Percentiles rank a stretch among this genome's conserved stretches.
These are phyloP conservation scores for Acanthamoeba triangularis DNA, from an alignment of 208 protist species.

Conservation along the genomic window DNA sequence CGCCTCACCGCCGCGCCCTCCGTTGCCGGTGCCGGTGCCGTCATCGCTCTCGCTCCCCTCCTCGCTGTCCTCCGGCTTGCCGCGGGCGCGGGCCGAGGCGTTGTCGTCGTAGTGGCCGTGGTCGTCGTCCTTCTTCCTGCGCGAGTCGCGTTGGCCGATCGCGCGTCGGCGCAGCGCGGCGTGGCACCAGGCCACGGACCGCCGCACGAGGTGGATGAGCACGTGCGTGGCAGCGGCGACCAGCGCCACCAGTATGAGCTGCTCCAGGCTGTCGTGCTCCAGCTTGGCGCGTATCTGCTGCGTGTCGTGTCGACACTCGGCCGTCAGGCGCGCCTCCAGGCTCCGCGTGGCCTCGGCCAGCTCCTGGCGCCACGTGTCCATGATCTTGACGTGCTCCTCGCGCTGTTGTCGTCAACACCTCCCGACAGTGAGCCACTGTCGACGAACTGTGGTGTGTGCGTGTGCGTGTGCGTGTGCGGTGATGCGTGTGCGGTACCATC, in stretches of 20 bases:
- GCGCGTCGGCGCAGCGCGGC: not conserved
- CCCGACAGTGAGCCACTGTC: too few species aligned
- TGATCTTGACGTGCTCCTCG: not conserved
- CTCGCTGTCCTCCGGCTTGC: too few species aligned
- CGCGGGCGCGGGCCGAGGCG: too few species aligned
- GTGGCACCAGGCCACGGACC: not conserved
- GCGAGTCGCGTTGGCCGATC: conserved; percentile 10
- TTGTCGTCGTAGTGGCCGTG: too few species aligned
- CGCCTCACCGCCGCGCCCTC: not conserved
- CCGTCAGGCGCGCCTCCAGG: not conserved
- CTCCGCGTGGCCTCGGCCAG: not conserved
- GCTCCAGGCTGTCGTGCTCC: not conserved
- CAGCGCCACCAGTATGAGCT: not conserved
- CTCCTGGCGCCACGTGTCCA: not conserved
- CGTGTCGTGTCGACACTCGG: not conserved
- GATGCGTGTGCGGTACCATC: not conserved
- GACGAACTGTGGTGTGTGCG: too few species aligned
- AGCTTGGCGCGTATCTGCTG: not conserved
- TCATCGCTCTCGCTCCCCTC: not conserved
- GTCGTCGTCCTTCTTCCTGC: not conserved
- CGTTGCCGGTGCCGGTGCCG: not conserved
- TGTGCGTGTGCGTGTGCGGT: not conserved
- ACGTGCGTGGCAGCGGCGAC: not conserved
- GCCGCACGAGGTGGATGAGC: not conserved
- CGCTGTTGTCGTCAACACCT: not conserved